These are phyloP conservation scores for Nepenthes mirabilis DNA, from an alignment of 148 eudicot species.

Conservation along the genomic window DNA sequence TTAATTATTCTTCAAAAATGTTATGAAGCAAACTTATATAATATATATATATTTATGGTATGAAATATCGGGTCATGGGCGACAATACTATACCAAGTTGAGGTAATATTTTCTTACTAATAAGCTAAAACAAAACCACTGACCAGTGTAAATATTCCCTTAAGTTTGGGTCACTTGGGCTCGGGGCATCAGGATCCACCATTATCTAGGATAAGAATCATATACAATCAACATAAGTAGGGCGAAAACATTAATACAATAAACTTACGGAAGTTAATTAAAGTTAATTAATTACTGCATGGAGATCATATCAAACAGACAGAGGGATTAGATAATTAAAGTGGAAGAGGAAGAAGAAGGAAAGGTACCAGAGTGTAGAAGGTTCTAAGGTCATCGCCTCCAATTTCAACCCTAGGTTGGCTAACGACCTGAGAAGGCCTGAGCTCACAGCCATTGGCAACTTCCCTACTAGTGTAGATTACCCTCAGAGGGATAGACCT, in stretches of 20 bases:
- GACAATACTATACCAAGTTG: too few relatives aligned
- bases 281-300: too few relatives aligned
- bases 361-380: constrained; percentile 62
- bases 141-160: constrained; percentile 87
- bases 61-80: too few relatives aligned
- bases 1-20: too few relatives aligned
- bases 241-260: too few relatives aligned
- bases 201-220: constrained; percentile 33
- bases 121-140: background rate
- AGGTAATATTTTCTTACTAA: too few relatives aligned
- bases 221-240: background rate
- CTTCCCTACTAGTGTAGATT: constrained; percentile 28
- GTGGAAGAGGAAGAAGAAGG: background rate
- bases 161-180: constrained; percentile 69
- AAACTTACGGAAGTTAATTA: too few relatives aligned
- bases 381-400: constrained; percentile 65
- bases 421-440: constrained; percentile 66
- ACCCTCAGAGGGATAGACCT: constrained; percentile 37
- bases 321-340: too few relatives aligned
- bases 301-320: too few relatives aligned
- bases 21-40: too few relatives aligned
- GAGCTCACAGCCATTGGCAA: constrained; percentile 54
- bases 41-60: too few relatives aligned
- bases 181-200: constrained; percentile 97
- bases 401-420: constrained; percentile 68